These are phyloP conservation scores for Stentor roeselii DNA, from an alignment of 73 alveolate species.

Conservation along the genomic window DNA sequence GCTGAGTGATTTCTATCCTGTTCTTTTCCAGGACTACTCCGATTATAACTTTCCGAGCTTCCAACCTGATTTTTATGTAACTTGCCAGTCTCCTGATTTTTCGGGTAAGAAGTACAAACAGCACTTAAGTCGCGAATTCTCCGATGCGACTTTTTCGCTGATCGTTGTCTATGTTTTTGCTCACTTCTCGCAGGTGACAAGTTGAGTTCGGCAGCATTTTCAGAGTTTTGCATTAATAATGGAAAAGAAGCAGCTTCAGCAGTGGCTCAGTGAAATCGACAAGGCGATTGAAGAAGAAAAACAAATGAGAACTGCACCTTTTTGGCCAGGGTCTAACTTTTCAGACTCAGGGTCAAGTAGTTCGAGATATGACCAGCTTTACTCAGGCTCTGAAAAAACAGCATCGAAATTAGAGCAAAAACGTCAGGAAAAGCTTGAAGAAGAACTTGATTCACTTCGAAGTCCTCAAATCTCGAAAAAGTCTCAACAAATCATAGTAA, in stretches of 20 bases:
- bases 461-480: not conserved
- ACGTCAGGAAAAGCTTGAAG: conserved; percentile 1
- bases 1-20: too few relatives aligned
- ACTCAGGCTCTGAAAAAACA: not conserved
- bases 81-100: too few relatives aligned
- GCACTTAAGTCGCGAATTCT: too few relatives aligned
- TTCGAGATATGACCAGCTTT: not conserved
- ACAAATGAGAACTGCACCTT: not conserved
- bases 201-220: too few relatives aligned
- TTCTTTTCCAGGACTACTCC: too few relatives aligned
- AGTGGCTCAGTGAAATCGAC: conserved; percentile 23
- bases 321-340: conserved; percentile 18
- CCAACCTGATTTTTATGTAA: too few relatives aligned
- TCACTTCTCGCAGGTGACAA: too few relatives aligned
- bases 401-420: not conserved
- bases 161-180: too few relatives aligned
- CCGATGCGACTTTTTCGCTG: too few relatives aligned
- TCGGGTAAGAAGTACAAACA: too few relatives aligned
- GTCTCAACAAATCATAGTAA: not conserved
- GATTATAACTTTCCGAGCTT: too few relatives aligned
- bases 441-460: not conserved
- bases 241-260: conserved; percentile 25
- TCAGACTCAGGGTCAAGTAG: not conserved
- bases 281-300: conserved; percentile 16
- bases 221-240: too few relatives aligned